Base-by-base conservation (phyloP, 768 basidiomycete species). In the Myochromella boudieri region DNA sequence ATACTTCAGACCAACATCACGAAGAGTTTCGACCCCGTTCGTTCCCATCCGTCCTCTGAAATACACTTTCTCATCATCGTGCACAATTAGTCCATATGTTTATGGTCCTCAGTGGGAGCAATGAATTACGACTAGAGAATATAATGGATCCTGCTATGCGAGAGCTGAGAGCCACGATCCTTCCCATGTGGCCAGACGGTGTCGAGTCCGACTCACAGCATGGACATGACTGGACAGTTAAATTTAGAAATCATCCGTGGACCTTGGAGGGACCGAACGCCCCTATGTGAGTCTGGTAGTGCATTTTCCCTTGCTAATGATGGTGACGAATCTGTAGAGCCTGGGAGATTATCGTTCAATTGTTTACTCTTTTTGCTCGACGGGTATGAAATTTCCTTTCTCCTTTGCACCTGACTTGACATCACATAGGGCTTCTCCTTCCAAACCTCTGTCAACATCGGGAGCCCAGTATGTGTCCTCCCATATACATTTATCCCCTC, bases 21-120 rank as follows among this genome's bases (percentile, higher is more conserved):
- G 46, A 51, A 57, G 59, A 62, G 37, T 56, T 64, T 38, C 59
- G 68, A 37, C 61, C 65, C 33, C 64, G 67, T 47, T 59, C 52
- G 51, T 62, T 60, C 41, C 60, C 42, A 54, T 57, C 51, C 14
- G n/a, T n/a, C n/a, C n/a, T n/a, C n/a, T n/a, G n/a, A n/a, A n/a
- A n/a, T 53, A 56, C 37, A 49, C 40, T 39, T 41, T 28, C 9
- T 31, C 29, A 42, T 44, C 48, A 42, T 36, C 26, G 21, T n/a
- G n/a, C n/a, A n/a, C n/a, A n/a, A n/a, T n/a, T 39, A 90, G 87
- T 81, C 53, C 86, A 90, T 58, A 72, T 89, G 69, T 84, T 89
- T 58, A 68, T 91, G 38, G 79, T 84, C 18, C 81, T 91, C 56
- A 75, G 76, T 48, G 77, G 80, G 33, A 76, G 78, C 46, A 84